Evolutionary conservation across 768 basidiomycete species (phyloP).

Genomic region (Pisolithus orientalis): DNA sequence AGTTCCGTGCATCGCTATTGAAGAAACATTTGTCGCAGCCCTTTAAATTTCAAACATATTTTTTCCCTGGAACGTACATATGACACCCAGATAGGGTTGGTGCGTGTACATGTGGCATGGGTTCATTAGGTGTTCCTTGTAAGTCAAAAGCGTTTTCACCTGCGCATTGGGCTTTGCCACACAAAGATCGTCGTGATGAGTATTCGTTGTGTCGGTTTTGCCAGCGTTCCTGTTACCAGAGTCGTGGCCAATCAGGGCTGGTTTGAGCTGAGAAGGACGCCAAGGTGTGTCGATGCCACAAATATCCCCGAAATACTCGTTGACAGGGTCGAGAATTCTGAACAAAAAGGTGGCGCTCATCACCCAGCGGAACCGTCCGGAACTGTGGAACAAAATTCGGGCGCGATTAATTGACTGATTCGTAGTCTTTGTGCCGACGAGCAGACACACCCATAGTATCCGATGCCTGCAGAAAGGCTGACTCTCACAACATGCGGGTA

Average conservation of each 20-base stretch:
- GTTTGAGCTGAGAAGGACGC: conserved; percentile 1
- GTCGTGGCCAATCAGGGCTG: not conserved
- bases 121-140: not conserved
- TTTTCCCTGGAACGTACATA: not conserved
- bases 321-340: not conserved
- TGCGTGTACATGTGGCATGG: not conserved
- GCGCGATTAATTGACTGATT: not conserved
- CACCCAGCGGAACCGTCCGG: not conserved
- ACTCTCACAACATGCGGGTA: too few relatives aligned
- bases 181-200: not conserved
- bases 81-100: not conserved
- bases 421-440: not conserved
- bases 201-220: not conserved
- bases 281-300: not conserved
- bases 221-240: not conserved
- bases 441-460: not conserved
- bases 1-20: not conserved
- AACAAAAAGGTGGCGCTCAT: not conserved
- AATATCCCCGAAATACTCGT: not conserved
- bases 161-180: not conserved
- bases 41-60: not conserved
- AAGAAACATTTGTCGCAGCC: not conserved
- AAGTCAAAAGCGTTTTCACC: not conserved
- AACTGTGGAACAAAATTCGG: not conserved
- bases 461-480: too few relatives aligned